A percentile compares a stretch with the other conserved stretches of the same genome.
Evolutionary conservation across 768 basidiomycete species (phyloP).

Genomic region (Ephemerocybe angulata): DNA sequence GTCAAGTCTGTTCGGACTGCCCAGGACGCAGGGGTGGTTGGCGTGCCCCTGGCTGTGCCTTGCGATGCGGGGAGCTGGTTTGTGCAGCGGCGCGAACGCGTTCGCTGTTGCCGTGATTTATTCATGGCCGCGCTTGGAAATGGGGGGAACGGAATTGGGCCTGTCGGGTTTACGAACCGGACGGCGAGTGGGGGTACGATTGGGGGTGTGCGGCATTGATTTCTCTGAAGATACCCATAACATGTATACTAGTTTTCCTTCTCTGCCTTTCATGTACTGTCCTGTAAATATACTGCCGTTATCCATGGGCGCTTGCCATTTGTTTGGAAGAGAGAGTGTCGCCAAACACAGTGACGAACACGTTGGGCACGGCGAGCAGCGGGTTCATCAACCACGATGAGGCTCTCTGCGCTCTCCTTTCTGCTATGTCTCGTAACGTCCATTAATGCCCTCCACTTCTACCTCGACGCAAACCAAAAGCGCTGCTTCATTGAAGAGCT

Average conservation of each 20-base stretch:
- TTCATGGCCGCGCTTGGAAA: conserved; percentile 51
- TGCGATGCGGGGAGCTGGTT: conserved; percentile 80
- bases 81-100: conserved; percentile 69
- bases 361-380: not conserved
- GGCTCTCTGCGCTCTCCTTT: conserved; percentile 21
- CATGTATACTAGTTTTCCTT: too few species aligned
- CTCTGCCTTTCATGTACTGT: too few species aligned
- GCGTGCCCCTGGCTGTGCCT: conserved; percentile 67
- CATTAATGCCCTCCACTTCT: conserved; percentile 87
- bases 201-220: too few species aligned
- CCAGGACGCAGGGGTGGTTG: conserved; percentile 54
- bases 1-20: conserved; percentile 58
- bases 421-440: conserved; percentile 38
- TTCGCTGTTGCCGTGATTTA: conserved; percentile 54
- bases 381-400: conserved; percentile 22
- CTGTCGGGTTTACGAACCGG: conserved; percentile 6
- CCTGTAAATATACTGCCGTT: too few species aligned
- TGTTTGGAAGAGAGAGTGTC: not conserved
- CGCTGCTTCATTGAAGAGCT: conserved; percentile 96
- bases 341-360: not conserved
- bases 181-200: not conserved
- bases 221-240: too few species aligned
- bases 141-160: conserved; percentile 29
- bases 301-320: too few species aligned
- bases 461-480: conserved; percentile 90